Percentiles rank a stretch among this genome's conserved stretches.
These are phyloP conservation scores for Pelargonium cotyledonis DNA, from an alignment of 441 rosid species.

Conservation along the genomic window DNA sequence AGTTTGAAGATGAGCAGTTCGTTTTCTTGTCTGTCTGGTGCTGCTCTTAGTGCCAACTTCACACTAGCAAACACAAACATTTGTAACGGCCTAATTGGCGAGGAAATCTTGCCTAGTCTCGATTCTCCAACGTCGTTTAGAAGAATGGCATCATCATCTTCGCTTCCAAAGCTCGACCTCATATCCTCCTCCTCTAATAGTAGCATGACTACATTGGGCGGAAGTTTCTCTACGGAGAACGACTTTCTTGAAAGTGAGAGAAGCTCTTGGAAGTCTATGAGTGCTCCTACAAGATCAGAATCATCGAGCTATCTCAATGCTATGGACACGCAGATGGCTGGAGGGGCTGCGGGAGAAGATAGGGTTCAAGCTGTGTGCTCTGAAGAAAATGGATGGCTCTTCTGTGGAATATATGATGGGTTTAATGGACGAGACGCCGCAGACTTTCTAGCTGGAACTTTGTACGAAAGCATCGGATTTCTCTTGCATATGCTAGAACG, in stretches of 20 bases:
- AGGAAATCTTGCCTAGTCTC: slow-evolving; percentile 74
- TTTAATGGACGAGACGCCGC: slow-evolving; percentile 97
- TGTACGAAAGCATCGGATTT: slow-evolving; percentile 63
- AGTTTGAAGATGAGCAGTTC: slow-evolving; percentile 51
- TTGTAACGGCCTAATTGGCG: slow-evolving; percentile 78
- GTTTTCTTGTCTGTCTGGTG: slow-evolving; percentile 79
- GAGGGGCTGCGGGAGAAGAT: slow-evolving; percentile 98
- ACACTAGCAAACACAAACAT: slow-evolving; percentile 89
- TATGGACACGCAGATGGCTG: slow-evolving; percentile 81
- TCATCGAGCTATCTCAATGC: slow-evolving; percentile 54
- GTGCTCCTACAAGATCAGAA: not conserved
- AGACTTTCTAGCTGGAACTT: slow-evolving; percentile 88
- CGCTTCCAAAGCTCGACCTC: slow-evolving; percentile 66
- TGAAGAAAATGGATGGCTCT: slow-evolving; percentile 87
- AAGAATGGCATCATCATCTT: slow-evolving; percentile 66
- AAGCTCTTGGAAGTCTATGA: not conserved
- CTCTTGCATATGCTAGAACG: slow-evolving; percentile 43
- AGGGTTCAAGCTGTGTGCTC: slow-evolving; percentile 97
- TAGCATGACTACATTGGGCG: slow-evolving; percentile 63
- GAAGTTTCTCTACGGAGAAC: slow-evolving; percentile 52
- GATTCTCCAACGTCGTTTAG: slow-evolving; percentile 87
- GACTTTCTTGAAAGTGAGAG: not conserved
- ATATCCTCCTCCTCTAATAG: slow-evolving; percentile 79
- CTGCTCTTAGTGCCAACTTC: slow-evolving; percentile 88
- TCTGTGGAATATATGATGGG: slow-evolving; percentile 85